A percentile compares a stretch with the other conserved stretches of the same genome.
phyloP scores from a whole-genome alignment of 2,329 filamentous ascomycete genomes.

The Alternaria arbusti region DNA sequence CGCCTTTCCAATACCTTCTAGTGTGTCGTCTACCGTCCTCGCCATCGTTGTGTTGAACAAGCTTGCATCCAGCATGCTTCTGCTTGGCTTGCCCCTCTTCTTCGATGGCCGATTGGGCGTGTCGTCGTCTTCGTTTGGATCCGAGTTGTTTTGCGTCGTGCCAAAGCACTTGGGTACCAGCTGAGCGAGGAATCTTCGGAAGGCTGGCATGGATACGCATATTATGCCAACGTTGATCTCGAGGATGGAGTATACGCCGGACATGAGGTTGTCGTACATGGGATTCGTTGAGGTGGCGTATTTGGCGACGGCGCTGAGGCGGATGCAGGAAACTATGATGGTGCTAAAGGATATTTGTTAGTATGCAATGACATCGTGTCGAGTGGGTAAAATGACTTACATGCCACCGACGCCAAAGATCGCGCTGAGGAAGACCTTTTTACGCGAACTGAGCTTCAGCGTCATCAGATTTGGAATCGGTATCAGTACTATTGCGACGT shows the following conservation, averaged over 20 bases:
- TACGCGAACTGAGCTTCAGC: slow-evolving; percentile 29
- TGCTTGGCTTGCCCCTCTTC: neutral
- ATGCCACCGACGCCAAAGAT: slow-evolving; percentile 45
- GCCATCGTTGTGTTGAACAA: neutral
- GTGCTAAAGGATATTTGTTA: slow-evolving; percentile 7
- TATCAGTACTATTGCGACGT: slow-evolving; percentile 18
- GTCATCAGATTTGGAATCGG: slow-evolving; percentile 24
- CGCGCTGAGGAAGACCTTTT: slow-evolving; percentile 38
- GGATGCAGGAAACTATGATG: slow-evolving; percentile 51
- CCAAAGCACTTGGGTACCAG: slow-evolving; percentile 42
- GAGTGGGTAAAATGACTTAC: slow-evolving; percentile 30
- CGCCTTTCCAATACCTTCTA: neutral
- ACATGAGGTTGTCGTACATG: slow-evolving; percentile 38
- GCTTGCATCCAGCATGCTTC: neutral
- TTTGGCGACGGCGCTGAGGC: slow-evolving; percentile 49
- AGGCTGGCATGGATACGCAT: slow-evolving; percentile 25
- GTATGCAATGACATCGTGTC: neutral
- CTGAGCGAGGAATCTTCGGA: slow-evolving; percentile 19
- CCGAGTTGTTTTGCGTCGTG: slow-evolving; percentile 7
- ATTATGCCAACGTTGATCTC: slow-evolving; percentile 24
- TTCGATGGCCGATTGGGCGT: neutral
- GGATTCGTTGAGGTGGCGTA: slow-evolving; percentile 51
- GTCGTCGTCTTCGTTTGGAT: slow-evolving; percentile 2
- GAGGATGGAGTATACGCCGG: slow-evolving; percentile 21
- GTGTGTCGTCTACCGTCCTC: neutral